These are phyloP conservation scores for Penicillium canescens DNA, from an alignment of 495 filamentous ascomycete species.

Conservation along the genomic window DNA sequence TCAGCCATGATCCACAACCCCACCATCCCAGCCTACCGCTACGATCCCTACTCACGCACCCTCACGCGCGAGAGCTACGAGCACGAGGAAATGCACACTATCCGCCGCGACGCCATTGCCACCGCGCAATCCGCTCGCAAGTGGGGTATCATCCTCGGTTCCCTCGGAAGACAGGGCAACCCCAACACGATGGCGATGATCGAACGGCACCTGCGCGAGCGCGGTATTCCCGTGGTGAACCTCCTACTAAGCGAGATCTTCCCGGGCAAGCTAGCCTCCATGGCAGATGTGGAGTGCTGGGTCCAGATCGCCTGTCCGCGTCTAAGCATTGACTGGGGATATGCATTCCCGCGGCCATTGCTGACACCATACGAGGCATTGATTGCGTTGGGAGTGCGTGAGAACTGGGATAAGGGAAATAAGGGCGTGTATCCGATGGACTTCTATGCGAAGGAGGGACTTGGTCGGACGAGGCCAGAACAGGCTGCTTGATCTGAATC, in stretches of 20 bases:
- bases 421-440: slow-evolving; percentile 93
- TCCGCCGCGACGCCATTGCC: slow-evolving; percentile 75
- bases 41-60: slow-evolving; percentile 92
- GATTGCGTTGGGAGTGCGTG: slow-evolving; percentile 73
- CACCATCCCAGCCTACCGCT: slow-evolving; percentile 83
- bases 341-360: slow-evolving; percentile 86
- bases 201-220: slow-evolving; percentile 66
- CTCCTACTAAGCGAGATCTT: slow-evolving; percentile 91
- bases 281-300: slow-evolving; percentile 94
- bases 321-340: slow-evolving; percentile 97
- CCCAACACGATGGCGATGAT: slow-evolving; percentile 87
- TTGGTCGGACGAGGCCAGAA: slow-evolving; percentile 72
- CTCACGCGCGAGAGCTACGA: slow-evolving; percentile 88
- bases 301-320: slow-evolving; percentile 96
- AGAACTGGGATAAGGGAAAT: slow-evolving; percentile 71
- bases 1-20: slow-evolving; percentile 99
- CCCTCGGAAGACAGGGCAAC: slow-evolving; percentile 92
- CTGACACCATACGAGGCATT: slow-evolving; percentile 95
- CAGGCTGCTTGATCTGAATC: slow-evolving; percentile 26
- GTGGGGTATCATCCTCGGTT: slow-evolving; percentile 94
- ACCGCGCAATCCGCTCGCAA: slow-evolving; percentile 73
- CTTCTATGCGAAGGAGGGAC: slow-evolving; percentile 90
- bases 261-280: slow-evolving; percentile 88
- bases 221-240: slow-evolving; percentile 76
- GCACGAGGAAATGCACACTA: slow-evolving; percentile 82